A percentile compares a stretch with the other conserved stretches of the same genome.
phyloP scores from a whole-genome alignment of 768 basidiomycete genomes.

The Hemileccinum impolitum region DNA sequence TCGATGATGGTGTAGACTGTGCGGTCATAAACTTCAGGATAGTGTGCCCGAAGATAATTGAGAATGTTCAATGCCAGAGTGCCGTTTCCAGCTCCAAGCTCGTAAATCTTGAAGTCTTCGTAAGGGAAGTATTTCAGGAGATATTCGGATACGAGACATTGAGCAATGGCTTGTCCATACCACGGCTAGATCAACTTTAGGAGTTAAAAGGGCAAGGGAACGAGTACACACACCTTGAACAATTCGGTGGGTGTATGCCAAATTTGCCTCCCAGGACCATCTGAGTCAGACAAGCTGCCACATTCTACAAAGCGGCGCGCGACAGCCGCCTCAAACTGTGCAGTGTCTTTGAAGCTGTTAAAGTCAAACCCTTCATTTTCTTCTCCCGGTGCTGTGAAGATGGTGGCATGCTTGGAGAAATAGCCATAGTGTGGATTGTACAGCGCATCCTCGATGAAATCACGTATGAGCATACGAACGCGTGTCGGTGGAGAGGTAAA shows the following conservation, averaged over 20 bases:
- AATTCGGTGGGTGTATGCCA: constrained; percentile 99
- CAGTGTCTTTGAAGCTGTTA: constrained; percentile 54
- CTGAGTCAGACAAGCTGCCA: constrained; percentile 50
- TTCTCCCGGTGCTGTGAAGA: constrained; percentile 63
- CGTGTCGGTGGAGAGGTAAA: constrained; percentile 60
- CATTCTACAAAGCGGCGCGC: constrained; percentile 71
- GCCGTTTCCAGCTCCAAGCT: constrained; percentile 97
- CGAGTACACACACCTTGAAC: constrained; percentile 67
- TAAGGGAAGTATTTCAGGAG: constrained; percentile 94
- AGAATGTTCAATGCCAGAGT: constrained; percentile 90
- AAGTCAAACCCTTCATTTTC: constrained; percentile 63
- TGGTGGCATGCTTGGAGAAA: constrained; percentile 89
- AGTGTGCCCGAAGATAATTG: constrained; percentile 66
- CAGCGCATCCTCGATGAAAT: constrained; percentile 94
- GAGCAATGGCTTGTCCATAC: constrained; percentile 89
- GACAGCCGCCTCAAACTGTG: constrained; percentile 81
- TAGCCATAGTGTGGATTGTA: constrained; percentile 99
- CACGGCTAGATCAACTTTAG: constrained; percentile 60
- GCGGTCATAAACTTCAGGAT: constrained; percentile 91
- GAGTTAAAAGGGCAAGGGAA: neutral
- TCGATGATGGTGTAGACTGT: constrained; percentile 94
- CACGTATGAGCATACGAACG: constrained; percentile 92
- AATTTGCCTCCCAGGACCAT: constrained; percentile 81
- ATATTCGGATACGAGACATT: constrained; percentile 88
- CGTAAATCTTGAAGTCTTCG: constrained; percentile 93